Evolutionary conservation across 2,329 filamentous ascomycete species (phyloP).

Genomic region (Clonostachys solani): DNA sequence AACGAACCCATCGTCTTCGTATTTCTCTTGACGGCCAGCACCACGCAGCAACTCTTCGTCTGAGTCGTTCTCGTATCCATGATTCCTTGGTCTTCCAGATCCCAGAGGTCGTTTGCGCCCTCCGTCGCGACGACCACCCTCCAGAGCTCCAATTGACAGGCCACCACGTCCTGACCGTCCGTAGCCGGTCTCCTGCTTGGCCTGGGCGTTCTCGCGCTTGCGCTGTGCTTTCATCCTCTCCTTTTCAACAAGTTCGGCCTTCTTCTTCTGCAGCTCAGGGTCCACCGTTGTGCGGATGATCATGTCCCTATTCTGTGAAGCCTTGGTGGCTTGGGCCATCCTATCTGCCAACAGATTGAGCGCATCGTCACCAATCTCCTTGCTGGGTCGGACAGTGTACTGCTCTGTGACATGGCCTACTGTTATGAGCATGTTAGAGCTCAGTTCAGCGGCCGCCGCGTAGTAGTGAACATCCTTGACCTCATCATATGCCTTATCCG

Average conservation of each 20-base stretch:
- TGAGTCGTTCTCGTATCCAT: slow-evolving; percentile 66
- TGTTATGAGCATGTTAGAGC: slow-evolving; percentile 64
- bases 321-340: slow-evolving; percentile 60
- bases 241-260: slow-evolving; percentile 71
- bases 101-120: slow-evolving; percentile 50
- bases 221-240: slow-evolving; percentile 65
- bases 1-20: slow-evolving; percentile 78
- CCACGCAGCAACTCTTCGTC: slow-evolving; percentile 67
- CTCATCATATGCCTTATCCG: slow-evolving; percentile 57
- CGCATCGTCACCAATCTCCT: slow-evolving; percentile 66
- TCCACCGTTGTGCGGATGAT: slow-evolving; percentile 69
- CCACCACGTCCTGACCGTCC: slow-evolving; percentile 47
- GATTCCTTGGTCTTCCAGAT: slow-evolving; percentile 44
- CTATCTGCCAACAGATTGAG: slow-evolving; percentile 63
- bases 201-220: slow-evolving; percentile 62
- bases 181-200: slow-evolving; percentile 57
- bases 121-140: slow-evolving; percentile 49
- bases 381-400: slow-evolving; percentile 64
- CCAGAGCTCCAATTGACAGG: slow-evolving; percentile 65
- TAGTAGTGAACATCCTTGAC: slow-evolving; percentile 73
- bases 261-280: slow-evolving; percentile 69
- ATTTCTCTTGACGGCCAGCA: slow-evolving; percentile 63
- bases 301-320: slow-evolving; percentile 53
- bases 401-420: slow-evolving; percentile 74
- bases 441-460: slow-evolving; percentile 66